phyloP scores from a whole-genome alignment of 306 rosid species.

The Vicia sativa region DNA sequence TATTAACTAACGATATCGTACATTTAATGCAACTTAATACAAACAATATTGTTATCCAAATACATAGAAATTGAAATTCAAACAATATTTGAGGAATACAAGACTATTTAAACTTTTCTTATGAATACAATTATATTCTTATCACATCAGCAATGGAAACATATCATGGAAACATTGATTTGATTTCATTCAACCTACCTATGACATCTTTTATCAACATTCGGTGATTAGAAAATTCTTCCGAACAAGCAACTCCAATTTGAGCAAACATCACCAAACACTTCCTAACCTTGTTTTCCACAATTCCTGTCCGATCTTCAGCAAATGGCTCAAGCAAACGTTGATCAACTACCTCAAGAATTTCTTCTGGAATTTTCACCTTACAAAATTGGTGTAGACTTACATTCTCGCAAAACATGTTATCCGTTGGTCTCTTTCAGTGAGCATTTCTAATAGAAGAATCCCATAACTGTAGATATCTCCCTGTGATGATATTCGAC shows the following conservation, averaged over 20 bases:
- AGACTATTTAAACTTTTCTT: too few species aligned
- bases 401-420: conserved; percentile 21
- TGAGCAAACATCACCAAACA: conserved; percentile 12
- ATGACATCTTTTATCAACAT: conserved; percentile 29
- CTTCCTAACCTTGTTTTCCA: conserved; percentile 7
- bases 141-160: not conserved
- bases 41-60: too few species aligned
- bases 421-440: conserved; percentile 35
- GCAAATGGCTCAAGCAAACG: conserved; percentile 1
- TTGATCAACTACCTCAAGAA: conserved; percentile 23
- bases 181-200: conserved; percentile 23
- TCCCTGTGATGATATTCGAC: conserved; percentile 9
- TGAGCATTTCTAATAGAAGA: conserved; percentile 13
- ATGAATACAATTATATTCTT: not conserved
- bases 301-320: too few species aligned
- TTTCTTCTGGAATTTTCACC: conserved; percentile 26
- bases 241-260: conserved; percentile 46
- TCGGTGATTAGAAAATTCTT: not conserved
- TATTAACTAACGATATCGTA: too few species aligned
- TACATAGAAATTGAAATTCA: too few species aligned
- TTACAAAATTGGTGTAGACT: conserved; percentile 33
- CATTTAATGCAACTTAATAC: too few species aligned
- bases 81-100: too few species aligned
- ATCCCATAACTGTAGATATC: conserved; percentile 30
- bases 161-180: not conserved